Base-by-base conservation (phyloP, 371 early-diverging fungal genomes). In the Parasitella parasitica region DNA sequence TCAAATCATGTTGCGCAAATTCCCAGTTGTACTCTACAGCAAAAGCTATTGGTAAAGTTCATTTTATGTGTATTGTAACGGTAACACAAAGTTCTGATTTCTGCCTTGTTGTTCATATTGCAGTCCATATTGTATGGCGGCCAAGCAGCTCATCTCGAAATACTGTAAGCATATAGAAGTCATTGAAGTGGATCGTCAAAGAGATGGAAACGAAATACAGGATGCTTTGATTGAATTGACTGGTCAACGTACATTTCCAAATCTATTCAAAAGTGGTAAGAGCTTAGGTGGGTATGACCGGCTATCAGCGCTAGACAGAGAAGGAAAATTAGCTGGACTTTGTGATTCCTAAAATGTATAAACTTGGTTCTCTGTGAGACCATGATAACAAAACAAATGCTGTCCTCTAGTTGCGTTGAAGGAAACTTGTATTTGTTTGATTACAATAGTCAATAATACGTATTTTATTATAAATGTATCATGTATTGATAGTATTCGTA, bases 21-120 rank as follows among this genome's bases (percentile, higher is more conserved):
- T 82, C 62, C 76, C 80, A 12, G 70, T 84, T 28, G 76, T 88
- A 48, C 66, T 89, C 20, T 87, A 83, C 30, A 83, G 82, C 48
- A 86, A 88, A 69, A 81, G 85, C 9, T 87, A 84, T 67, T 88
- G 87, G 80, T 80, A 77, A 62, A 27, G n/a, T n/a, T n/a, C n/a
- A n/a, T 48, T 8, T 37, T 13, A 57, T 43, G 27, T 43, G 18
- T 7, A 12, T 57, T 38, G 28, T 35, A 11, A 24, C 30, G 4
- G 36, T 55, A 16, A 52, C 20, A 48, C 37, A n/a, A 58, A 5
- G 46, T 37, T 34, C 11, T 34, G n/a, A 36, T 34, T 30, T 43
- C 24, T 54, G 26, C 48, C 24, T 46, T 46, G 20, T 46, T n/a
- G n/a, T 41, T 41, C n/a, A 28, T 27, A 63, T 61, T 56, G 36